phyloP scores from a whole-genome alignment of 2,329 filamentous ascomycete species.

The Trichoderma guizhouense region DNA sequence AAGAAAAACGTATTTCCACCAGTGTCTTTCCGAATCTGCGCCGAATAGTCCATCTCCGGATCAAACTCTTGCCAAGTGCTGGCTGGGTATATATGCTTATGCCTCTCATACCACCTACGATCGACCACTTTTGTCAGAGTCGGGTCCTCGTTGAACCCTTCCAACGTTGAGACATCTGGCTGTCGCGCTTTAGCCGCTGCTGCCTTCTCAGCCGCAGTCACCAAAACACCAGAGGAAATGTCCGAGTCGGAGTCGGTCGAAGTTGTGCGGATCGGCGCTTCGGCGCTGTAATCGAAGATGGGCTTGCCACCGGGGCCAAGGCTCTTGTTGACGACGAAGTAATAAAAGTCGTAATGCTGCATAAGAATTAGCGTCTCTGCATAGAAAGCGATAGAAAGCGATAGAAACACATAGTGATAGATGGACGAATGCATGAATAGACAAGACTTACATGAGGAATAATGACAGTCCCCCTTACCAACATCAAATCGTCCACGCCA shows the following conservation, averaged over 20 bases:
- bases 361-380: conserved; percentile 6
- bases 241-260: conserved; percentile 22
- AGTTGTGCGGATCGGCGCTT: conserved; percentile 39
- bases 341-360: conserved; percentile 96
- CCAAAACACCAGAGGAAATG: conserved; percentile 25
- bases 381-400: background rate
- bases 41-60: conserved; percentile 78
- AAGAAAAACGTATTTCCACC: conserved; percentile 95
- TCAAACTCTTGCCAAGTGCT: conserved; percentile 96
- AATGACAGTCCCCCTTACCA: conserved; percentile 86
- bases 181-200: conserved; percentile 38
- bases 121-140: conserved; percentile 90
- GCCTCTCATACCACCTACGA: conserved; percentile 91
- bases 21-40: conserved; percentile 73
- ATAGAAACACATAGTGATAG: background rate
- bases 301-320: conserved; percentile 66
- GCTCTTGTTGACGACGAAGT: conserved; percentile 89
- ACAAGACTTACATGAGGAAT: conserved; percentile 77
- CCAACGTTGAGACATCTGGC: conserved; percentile 55
- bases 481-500: conserved; percentile 91
- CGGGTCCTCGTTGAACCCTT: conserved; percentile 76
- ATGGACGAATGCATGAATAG: conserved; percentile 9
- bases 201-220: conserved; percentile 34
- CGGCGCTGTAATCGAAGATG: conserved; percentile 71
- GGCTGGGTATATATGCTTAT: conserved; percentile 97